Conservation (phyloP, 2,329 filamentous ascomycete species). For the Cytospora chrysosperma region DNA sequence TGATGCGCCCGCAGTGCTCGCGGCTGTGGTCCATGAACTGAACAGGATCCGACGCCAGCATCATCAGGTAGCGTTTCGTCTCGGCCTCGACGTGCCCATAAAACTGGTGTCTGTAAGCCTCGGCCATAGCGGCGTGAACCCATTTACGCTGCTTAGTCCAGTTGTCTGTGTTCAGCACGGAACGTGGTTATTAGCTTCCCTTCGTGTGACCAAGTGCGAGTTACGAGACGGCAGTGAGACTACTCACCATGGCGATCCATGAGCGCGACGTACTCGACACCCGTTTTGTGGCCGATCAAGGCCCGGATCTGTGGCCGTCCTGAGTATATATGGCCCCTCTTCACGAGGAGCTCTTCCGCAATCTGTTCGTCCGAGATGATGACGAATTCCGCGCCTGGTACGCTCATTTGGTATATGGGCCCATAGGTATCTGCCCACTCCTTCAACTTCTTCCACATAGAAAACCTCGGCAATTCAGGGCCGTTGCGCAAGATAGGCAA, state of each 20-base stretch:
- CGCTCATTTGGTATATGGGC: slow-evolving; percentile 44
- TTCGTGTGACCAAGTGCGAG: neutral
- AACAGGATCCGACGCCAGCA: slow-evolving; percentile 45
- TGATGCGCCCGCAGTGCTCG: slow-evolving; percentile 50
- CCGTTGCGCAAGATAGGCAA: slow-evolving; percentile 49
- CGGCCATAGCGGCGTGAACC: slow-evolving; percentile 47
- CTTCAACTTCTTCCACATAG: slow-evolving; percentile 52
- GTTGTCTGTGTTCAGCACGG: slow-evolving; percentile 35
- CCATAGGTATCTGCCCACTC: slow-evolving; percentile 45
- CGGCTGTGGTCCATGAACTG: slow-evolving; percentile 46
- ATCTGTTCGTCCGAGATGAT: slow-evolving; percentile 49
- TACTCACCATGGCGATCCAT: slow-evolving; percentile 49
- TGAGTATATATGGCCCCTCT: slow-evolving; percentile 50
- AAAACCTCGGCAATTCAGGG: slow-evolving; percentile 47
- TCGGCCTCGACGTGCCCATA: slow-evolving; percentile 50
- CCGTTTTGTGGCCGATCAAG: slow-evolving; percentile 48
- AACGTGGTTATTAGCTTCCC: neutral
- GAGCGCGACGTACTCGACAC: slow-evolving; percentile 47
- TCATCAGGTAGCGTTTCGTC: slow-evolving; percentile 45
- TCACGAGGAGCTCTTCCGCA: slow-evolving; percentile 48
- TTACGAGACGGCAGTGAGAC: neutral
- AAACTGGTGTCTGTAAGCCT: slow-evolving; percentile 40
- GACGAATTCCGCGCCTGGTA: slow-evolving; percentile 41
- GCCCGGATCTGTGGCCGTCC: slow-evolving; percentile 51
- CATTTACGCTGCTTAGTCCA: slow-evolving; percentile 52